phyloP scores from a whole-genome alignment of 768 basidiomycete genomes.

The Hypsizygus marmoreus region DNA sequence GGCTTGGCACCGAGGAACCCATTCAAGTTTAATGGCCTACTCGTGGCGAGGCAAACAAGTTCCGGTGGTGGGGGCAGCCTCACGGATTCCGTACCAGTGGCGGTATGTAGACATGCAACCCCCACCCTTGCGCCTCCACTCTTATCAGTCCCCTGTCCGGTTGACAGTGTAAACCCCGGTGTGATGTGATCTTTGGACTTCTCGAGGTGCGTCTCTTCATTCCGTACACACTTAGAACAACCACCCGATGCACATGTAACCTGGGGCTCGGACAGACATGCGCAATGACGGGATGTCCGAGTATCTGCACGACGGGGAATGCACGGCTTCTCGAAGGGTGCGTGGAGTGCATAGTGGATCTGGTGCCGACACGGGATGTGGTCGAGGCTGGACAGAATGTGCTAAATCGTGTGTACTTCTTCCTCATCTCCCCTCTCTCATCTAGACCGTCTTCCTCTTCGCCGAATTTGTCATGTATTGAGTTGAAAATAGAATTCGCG shows the following conservation, averaged over 20 bases:
- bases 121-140: neutral
- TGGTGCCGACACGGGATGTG: slow-evolving; percentile 11
- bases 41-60: too few species aligned
- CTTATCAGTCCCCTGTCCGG: neutral
- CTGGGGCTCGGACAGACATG: too few species aligned
- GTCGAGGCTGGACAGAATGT: slow-evolving; percentile 24
- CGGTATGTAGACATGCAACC: neutral
- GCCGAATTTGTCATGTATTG: too few species aligned
- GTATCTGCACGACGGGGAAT: slow-evolving; percentile 27
- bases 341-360: slow-evolving; percentile 28
- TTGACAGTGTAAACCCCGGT: slow-evolving; percentile 11
- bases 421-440: too few species aligned
- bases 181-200: neutral
- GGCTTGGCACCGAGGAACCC: too few species aligned
- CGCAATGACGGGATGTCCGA: slow-evolving; percentile 19
- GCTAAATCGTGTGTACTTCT: slow-evolving; percentile 27
- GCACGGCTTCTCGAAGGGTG: slow-evolving; percentile 27
- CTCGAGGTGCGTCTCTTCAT: neutral
- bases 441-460: too few species aligned
- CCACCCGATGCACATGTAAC: neutral
- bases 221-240: too few species aligned
- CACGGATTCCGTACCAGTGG: too few species aligned
- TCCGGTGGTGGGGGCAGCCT: too few species aligned
- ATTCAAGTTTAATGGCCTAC: too few species aligned
- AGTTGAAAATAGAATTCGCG: too few species aligned